Evolutionary conservation across 192 early-diverging fungal species (phyloP), one percentile per base, ranked within the genome.

Genomic region (Phycomyces blakesleeanus): DNA sequence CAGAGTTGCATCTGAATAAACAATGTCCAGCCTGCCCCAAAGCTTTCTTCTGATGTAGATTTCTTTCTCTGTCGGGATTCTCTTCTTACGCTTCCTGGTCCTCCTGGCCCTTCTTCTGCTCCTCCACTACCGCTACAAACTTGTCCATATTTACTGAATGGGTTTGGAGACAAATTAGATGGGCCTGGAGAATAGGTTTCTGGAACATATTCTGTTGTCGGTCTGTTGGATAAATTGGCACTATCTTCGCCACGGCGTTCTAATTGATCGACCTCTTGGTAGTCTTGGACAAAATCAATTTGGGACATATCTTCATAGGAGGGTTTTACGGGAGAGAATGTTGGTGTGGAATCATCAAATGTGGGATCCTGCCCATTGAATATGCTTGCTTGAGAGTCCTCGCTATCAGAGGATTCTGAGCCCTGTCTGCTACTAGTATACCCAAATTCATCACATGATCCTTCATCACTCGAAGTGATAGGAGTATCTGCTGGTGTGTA

Each of bases 1-100:
- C 94, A 98, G 34, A 98, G 80, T 67, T 98, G 93, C 96, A 98
- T 93, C 64, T 93, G 91, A 55, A 93, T 85, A 71, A 89, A 90
- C 44, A 92, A 63, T 1, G 81, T 57, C 7, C 49, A 39, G 18
- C 57, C 25, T 41, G 38, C 51, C 11, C 47, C 57, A 14, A 51
- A 26, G 20, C 57, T 25, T 44, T 52, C 51, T 18, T 61, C 42
- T 27, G 51, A 53, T 21, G 12, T 47, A 3, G 44, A 47, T 12
- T 47, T 61, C 18, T 51, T 61, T 37, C 49, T 24, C 34, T 38
- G 18, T 51, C 29, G 12, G 2, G 22, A 29, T 37, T 50, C 25
- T 50, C 50, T 18, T 50, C 39, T n/a, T n/a, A n/a, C n/a, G n/a
- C n/a, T n/a, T n/a, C n/a, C n/a, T n/a, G n/a, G n/a, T n/a, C n/a